Evolutionary conservation across 1,284 basidiomycete species (phyloP), one percentile per base, ranked within the genome.

Genomic region (Boletus sp.): DNA sequence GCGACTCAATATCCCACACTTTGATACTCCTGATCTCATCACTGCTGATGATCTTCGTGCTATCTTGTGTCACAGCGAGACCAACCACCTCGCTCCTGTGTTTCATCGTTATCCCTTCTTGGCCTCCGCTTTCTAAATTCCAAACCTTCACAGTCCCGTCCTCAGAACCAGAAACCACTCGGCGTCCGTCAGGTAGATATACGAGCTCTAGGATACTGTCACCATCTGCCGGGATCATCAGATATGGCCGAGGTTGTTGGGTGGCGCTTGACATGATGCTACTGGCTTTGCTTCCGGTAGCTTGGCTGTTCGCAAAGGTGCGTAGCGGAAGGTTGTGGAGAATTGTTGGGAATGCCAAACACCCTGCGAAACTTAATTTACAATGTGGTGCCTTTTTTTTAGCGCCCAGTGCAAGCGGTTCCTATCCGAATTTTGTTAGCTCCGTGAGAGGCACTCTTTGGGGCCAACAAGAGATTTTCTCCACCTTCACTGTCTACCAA

Each of bases 1-100:
- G 49, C 7, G 57, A 59, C 40, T 52, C 19, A 3, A 37, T 19
- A 13, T 59, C 55, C 64, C 59, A 65, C 3, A 65, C 27, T 19
- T 44, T 57, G 28, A 65, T 35, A 1, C 1, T 3, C 11, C 46
- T 38, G 3, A 30, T n/a, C 3, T 31, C 4, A 6, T 43, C 35
- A 5, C 47, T 4, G 23, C 51, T 59, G 14, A 65, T 27, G 3
- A 55, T 57, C 46, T 33, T 64, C 3, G 25, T 64, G 2, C 61
- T 55, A 28, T 53, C 61, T 7, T 8, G 25, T 14, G 49, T 63
- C n/a, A 63, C n/a, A 9, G 44, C 54, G 14, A 61, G 40, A 21
- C 11, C 4, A 25, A 8, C 7, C 19, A 30, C n/a, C 31, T 6
- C 40, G 6, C 28, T 3, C 28, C 19, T 28, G 11, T 44, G 52